Conservation (phyloP, 2,329 filamentous ascomycete genomes). For the Hypoxylon sp. region DNA sequence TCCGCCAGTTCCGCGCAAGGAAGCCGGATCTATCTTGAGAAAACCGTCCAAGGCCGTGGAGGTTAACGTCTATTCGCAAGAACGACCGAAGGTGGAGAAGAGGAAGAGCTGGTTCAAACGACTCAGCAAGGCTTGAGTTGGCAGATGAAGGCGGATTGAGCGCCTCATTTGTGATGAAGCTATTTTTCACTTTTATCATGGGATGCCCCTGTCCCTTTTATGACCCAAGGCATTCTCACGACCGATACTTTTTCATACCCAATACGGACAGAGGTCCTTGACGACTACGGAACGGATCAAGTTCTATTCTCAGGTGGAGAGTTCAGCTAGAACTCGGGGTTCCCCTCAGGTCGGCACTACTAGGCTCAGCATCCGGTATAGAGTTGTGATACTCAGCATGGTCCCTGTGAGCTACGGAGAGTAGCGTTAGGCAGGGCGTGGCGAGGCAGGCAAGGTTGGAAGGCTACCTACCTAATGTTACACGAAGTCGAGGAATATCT, state of each 20-base stretch:
- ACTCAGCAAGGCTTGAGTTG: conserved; percentile 70
- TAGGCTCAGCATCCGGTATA: conserved; percentile 7
- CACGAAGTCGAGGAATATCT: conserved; percentile 35
- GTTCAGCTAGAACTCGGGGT: conserved; percentile 1
- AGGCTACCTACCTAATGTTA: conserved; percentile 26
- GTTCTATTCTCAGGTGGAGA: conserved; percentile 1
- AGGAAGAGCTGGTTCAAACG: conserved; percentile 89
- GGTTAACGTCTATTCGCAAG: conserved; percentile 37
- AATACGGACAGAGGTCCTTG: conserved; percentile 8
- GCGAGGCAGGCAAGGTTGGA: conserved; percentile 18
- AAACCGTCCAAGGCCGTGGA: conserved; percentile 40
- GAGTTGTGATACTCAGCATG: conserved; percentile 13
- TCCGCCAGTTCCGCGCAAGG: conserved; percentile 48
- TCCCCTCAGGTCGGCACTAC: conserved; percentile 3
- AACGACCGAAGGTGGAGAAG: conserved; percentile 65
- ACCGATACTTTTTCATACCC: conserved; percentile 16
- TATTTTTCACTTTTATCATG: conserved; percentile 25
- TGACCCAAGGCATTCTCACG: conserved; percentile 20
- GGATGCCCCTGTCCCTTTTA: conserved; percentile 37
- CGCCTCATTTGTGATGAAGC: conserved; percentile 20
- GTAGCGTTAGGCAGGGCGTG: conserved; percentile 27
- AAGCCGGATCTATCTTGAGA: conserved; percentile 39
- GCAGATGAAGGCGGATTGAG: conserved; percentile 4
- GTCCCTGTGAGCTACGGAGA: conserved; percentile 17
- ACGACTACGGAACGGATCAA: conserved; percentile 9